Evolutionary conservation across 192 early-diverging fungal genomes (phyloP).

Genomic region (Coemansia sp.): DNA sequence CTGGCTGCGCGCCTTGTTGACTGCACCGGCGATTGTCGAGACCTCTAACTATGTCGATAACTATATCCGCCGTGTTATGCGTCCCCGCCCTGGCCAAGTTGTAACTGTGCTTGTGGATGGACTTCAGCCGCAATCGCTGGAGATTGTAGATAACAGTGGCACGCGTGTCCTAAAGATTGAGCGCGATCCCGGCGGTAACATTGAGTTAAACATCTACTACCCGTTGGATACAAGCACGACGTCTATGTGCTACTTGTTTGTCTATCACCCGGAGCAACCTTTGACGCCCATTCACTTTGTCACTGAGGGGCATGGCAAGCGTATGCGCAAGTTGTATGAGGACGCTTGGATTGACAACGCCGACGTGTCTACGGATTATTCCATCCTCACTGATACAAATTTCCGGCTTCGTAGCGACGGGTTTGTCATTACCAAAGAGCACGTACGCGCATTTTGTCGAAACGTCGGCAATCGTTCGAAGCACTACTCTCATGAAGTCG

Average conservation of each 20-base stretch:
- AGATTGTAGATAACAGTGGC: constrained; percentile 41
- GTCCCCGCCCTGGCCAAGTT: constrained; percentile 59
- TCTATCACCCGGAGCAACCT: constrained; percentile 5
- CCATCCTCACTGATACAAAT: neutral
- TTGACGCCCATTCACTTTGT: constrained; percentile 21
- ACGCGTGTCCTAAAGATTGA: constrained; percentile 78
- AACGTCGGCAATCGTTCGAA: constrained; percentile 64
- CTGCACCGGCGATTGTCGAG: constrained; percentile 71
- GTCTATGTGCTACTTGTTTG: constrained; percentile 24
- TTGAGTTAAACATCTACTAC: constrained; percentile 50
- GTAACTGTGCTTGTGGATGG: constrained; percentile 11
- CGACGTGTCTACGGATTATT: neutral
- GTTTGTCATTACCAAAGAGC: constrained; percentile 64
- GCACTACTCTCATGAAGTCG: constrained; percentile 48
- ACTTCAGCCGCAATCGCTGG: neutral
- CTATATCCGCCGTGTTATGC: constrained; percentile 61
- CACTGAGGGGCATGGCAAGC: neutral
- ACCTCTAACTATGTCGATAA: constrained; percentile 65
- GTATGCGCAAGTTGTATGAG: constrained; percentile 2
- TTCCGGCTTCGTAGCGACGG: neutral
- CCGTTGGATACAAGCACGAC: constrained; percentile 35
- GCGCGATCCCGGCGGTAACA: constrained; percentile 65
- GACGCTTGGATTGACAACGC: neutral
- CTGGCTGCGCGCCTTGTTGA: constrained; percentile 82
- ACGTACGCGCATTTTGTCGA: constrained; percentile 79